Evolutionary conservation across 176 grass and related monocot genomes (phyloP), one percentile per base, ranked within the genome.

Genomic region (Oropetium thomaeum): DNA sequence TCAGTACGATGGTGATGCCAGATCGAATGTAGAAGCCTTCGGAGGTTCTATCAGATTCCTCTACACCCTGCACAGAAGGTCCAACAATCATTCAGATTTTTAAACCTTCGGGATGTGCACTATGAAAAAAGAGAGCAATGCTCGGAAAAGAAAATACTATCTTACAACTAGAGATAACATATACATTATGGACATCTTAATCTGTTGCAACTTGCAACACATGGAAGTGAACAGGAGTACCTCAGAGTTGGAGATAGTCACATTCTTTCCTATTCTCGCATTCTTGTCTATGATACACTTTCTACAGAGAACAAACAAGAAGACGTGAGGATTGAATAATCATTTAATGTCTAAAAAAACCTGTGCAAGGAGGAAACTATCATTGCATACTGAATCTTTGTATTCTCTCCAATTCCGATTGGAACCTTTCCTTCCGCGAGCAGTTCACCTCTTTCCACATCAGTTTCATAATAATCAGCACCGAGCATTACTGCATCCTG

Each of bases 251-350:
- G 88, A 41, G 33, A 97, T 93, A 1, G 59, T 75, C 25, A 93
- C 94, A 44, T 91, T 89, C 80, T 90, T 89, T 58, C 94, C 94
- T 78, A 91, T 93, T 71, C 86, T 91, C 10, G 85, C 94, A 74
- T 97, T 93, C 75, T 97, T 93, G 69, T 93, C 94, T 70, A 97
- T 91, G 60, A 97, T 97, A 57, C 94, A 93, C 19, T 91, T 91
- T 59, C 90, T 97, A 66, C 23, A 69, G 71, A 69, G 53, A 74
- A 68, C 26, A 67, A 57, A 75, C 32, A 29, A 37, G 45, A 20
- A 60, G 15, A 41, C 40, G 38, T 59, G 73, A 61, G 31, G 42
- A 53, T 58, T 55, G 25, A 82, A 77, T 19, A 87, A 33, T 33
- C 28, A 2, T 25, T 33, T 3, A 32, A 32, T 29, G 38, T 61